Evolutionary conservation across 306 rosid genomes (phyloP), one percentile per base, ranked within the genome.

Genomic region (Psophocarpus tetragonolobus): DNA sequence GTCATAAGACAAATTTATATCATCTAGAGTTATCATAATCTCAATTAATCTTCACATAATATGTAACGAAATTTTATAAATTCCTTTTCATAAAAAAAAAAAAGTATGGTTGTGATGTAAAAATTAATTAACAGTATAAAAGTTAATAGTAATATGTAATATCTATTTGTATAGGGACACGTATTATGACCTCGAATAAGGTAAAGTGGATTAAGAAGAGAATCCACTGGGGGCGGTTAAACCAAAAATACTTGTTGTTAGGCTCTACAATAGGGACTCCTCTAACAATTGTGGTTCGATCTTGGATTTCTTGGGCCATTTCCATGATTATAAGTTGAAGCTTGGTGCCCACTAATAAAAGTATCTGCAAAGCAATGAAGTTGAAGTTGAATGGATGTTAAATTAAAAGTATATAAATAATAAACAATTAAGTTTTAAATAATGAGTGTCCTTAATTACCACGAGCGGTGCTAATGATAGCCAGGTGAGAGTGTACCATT

Each of bases 231-330:
- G 93, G 96, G 3, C 85, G 77, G 68, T 89, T 87, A 30, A 91
- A 89, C 96, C 89, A 89, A 68, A 89, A 91, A 26, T 68, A 89
- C 77, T 91, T 87, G 71, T 91, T 89, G 77, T 73, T 84, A n/a
- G 91, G 93, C 68, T 91, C 85, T 8, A 91, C 86, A 21, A 87
- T 73, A 0, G 89, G 89, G 13, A 87, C 89, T 17, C 96, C 93
- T 68, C 80, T 83, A 1, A 91, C 93, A 13, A 89, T 76, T 6
- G 89, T 83, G 0, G 84, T 79, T 74, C 91, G 80, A 10, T 89
- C 90, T 68, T 86, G 91, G 44, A 87, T 91, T 85, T 89, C 90
- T 86, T 85, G 88, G 12, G 96, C 91, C 96, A 91, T 89, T 83
- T 89, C 91, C 87, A 86, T 79, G n/a, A 89, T 79, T 21, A 88